phyloP scores from a whole-genome alignment of 2,329 filamentous ascomycete genomes.

The Monosporascus sp. region DNA sequence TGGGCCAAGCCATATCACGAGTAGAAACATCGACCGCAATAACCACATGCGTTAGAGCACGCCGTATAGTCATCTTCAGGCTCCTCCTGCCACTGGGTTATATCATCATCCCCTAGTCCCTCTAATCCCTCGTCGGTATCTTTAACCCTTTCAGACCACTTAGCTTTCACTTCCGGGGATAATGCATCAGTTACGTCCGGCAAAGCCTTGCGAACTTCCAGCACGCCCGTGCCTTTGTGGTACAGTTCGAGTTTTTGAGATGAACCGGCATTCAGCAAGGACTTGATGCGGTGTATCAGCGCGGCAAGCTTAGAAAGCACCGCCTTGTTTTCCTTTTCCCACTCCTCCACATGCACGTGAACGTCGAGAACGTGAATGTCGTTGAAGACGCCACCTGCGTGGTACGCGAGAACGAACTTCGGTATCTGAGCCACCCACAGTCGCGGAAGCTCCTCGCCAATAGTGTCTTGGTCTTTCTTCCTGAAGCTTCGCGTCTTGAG shows the following conservation, averaged over 20 bases:
- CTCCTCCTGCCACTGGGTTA: background rate
- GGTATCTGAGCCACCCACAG: constrained; percentile 36
- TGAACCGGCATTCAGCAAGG: background rate
- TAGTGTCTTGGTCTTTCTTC: constrained; percentile 19
- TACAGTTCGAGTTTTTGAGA: constrained; percentile 1
- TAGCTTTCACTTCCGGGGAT: background rate
- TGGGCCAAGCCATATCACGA: background rate
- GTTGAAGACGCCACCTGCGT: constrained; percentile 29
- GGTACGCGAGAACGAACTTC: constrained; percentile 37
- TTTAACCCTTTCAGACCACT: constrained; percentile 1
- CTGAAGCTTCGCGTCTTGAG: constrained; percentile 36
- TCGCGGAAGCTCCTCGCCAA: constrained; percentile 34
- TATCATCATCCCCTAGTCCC: background rate
- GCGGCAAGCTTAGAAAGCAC: constrained; percentile 1
- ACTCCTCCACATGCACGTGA: background rate
- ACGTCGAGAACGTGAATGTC: constrained; percentile 18
- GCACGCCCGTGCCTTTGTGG: background rate
- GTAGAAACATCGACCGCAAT: constrained; percentile 2
- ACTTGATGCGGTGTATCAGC: constrained; percentile 2
- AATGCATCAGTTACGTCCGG: background rate
- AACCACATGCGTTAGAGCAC: constrained; percentile 2
- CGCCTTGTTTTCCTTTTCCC: background rate
- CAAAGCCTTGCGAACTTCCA: constrained; percentile 3
- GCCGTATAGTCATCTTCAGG: constrained; percentile 2
- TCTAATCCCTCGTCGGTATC: background rate